Evolutionary conservation across 129 eudicot species (phyloP), one percentile per base, ranked within the genome.

Genomic region (Centella asiatica): DNA sequence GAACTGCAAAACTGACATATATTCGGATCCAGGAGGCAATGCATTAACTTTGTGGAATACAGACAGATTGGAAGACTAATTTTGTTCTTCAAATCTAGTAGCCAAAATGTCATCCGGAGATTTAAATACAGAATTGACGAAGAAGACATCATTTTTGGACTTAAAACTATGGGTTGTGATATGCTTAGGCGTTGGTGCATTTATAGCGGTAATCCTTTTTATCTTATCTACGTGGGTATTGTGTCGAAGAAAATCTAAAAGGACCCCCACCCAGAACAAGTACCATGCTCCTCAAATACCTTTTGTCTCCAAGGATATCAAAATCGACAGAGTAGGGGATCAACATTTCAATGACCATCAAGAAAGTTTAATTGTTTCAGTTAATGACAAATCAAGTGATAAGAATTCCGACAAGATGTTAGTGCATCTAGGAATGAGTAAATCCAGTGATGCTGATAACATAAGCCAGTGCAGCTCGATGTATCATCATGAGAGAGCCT

Each of bases 361-460:
- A 18, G 92, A 80, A 44, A 77, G 74, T 55, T 20, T 79, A 36
- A 69, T 69, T 6, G 27, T 71, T 34, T 24, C 69, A 9, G 50
- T 65, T 50, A 72, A 64, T 50, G 79, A 83, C 55, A 89, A 83
- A 77, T 67, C 80, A 9, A 71, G 79, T 57, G 85, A 83, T 34
- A 81, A 80, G 53, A 77, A 74, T 67, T 79, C 95, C 1, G 97
- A 78, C 67, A 86, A 90, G 75, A 77, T 83, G 89, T 20, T 77
- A 44, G 87, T 69, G 58, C 85, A 86, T 66, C 77, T 90, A 64
- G 95, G 94, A 45, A 67, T 78, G 78, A 83, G 75, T 45, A 90
- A 86, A 79, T 90, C 97, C 17, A 78, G 89, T 42, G 97, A 79
- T 68, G 81, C 75, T 36, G 97, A 90, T 73, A 90, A 80, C 46